A percentile compares a stretch with the other conserved stretches of the same genome.
These are phyloP conservation scores for Casuarina glauca DNA, from an alignment of 306 rosid species.

Conservation along the genomic window DNA sequence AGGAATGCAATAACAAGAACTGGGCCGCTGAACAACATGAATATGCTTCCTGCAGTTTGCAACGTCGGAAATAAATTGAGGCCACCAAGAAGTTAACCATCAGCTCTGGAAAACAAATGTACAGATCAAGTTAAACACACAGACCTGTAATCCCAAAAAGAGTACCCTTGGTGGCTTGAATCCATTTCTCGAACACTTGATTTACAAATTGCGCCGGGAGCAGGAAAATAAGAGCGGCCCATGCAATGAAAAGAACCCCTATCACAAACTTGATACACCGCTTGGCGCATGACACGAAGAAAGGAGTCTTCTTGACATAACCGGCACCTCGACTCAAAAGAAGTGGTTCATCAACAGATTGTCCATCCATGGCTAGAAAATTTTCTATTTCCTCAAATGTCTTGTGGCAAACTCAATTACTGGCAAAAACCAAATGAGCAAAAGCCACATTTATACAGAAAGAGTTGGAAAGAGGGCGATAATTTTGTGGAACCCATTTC, in stretches of 20 bases:
- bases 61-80: conserved; percentile 21
- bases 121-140: background rate
- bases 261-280: conserved; percentile 54
- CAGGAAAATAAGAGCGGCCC: conserved; percentile 58
- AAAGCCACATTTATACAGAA: conserved; percentile 7
- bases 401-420: background rate
- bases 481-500: conserved; percentile 40
- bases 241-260: conserved; percentile 46
- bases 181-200: conserved; percentile 25
- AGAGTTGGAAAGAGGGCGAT: conserved; percentile 14
- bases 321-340: conserved; percentile 36
- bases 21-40: conserved; percentile 58
- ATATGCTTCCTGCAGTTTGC: conserved; percentile 59
- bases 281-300: conserved; percentile 39
- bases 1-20: conserved; percentile 66
- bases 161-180: conserved; percentile 27
- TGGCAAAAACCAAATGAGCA: conserved; percentile 3
- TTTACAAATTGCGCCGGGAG: conserved; percentile 41
- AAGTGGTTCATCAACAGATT: conserved; percentile 45
- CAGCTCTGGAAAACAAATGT: background rate
- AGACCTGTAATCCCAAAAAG: conserved; percentile 66
- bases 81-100: conserved; percentile 7
- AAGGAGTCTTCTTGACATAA: conserved; percentile 26
- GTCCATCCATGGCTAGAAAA: conserved; percentile 45
- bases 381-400: background rate